Evolutionary conservation across 331 rosid species (phyloP).

Genomic region (Quercus lobata): DNA sequence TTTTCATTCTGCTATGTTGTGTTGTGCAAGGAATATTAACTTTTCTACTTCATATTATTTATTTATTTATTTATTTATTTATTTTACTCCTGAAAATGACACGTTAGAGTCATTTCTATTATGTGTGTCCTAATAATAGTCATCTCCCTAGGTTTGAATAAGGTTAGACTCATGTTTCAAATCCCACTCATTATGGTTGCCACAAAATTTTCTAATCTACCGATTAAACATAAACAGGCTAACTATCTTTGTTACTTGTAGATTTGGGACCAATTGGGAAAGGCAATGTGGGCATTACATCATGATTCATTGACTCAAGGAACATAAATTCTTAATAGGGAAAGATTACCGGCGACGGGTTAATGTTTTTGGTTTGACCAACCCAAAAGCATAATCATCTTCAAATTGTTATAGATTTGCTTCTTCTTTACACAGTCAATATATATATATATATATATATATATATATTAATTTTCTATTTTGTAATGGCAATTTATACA

Average conservation of each 20-base stretch:
- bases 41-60: background rate
- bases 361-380: background rate
- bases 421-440: background rate
- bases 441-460: too few relatives aligned
- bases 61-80: too few relatives aligned
- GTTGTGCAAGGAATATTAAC: background rate
- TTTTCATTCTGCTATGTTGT: background rate
- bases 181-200: slow-evolving; percentile 22
- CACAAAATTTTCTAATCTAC: slow-evolving; percentile 15
- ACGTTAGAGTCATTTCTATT: too few relatives aligned
- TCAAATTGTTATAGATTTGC: background rate
- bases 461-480: background rate
- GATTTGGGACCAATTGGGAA: slow-evolving; percentile 10
- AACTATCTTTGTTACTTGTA: slow-evolving; percentile 13
- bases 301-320: background rate
- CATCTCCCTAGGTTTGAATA: background rate
- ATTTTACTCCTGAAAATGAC: too few relatives aligned
- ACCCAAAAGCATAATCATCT: background rate
- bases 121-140: background rate
- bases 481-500: background rate
- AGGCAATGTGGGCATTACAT: background rate
- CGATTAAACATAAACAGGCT: background rate
- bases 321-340: background rate
- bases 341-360: slow-evolving; percentile 2
- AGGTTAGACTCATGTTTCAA: slow-evolving; percentile 23